A percentile compares a stretch with the other conserved stretches of the same genome.
Evolutionary conservation across 805 yeast genomes (phyloP).

Genomic region (Candida bentonensis): DNA sequence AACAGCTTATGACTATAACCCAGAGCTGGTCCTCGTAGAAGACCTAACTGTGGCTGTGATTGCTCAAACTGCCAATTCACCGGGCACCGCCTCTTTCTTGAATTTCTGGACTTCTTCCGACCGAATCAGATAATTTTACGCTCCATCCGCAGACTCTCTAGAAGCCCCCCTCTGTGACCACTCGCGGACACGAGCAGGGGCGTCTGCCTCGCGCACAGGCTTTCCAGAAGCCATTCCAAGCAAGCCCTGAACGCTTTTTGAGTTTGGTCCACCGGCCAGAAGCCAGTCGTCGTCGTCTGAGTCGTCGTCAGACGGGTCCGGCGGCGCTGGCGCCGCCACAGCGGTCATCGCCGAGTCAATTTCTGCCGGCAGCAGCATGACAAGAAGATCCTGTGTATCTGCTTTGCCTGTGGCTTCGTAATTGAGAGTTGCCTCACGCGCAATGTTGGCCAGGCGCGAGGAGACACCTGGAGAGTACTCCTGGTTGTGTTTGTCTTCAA

Average conservation of each 20-base stretch:
- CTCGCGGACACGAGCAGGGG: no score
- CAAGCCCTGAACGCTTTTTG: neutral
- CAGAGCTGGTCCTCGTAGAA: no score
- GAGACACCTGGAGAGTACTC: slow-evolving; percentile 1
- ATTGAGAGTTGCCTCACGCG: slow-evolving; percentile 5
- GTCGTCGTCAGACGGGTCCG: neutral
- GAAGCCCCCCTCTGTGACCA: no score
- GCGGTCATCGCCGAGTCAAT: neutral
- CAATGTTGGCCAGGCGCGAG: neutral
- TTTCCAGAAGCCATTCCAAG: neutral
- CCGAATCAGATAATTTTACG: no score
- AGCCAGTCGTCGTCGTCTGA: neutral
- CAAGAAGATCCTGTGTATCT: neutral
- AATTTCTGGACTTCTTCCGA: no score
- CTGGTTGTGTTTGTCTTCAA: slow-evolving; percentile 2
- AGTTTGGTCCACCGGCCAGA: neutral
- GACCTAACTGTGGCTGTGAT: no score
- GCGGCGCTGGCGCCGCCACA: no score
- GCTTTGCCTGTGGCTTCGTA: slow-evolving; percentile 6
- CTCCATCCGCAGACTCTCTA: no score
- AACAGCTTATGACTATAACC: no score
- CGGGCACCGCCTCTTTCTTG: no score
- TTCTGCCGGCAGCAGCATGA: neutral
- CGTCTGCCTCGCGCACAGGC: no score
- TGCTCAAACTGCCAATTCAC: no score